Evolutionary conservation across 2,329 filamentous ascomycete genomes (phyloP), one percentile per base, ranked within the genome.

Genomic region (Sporothrix protearum): DNA sequence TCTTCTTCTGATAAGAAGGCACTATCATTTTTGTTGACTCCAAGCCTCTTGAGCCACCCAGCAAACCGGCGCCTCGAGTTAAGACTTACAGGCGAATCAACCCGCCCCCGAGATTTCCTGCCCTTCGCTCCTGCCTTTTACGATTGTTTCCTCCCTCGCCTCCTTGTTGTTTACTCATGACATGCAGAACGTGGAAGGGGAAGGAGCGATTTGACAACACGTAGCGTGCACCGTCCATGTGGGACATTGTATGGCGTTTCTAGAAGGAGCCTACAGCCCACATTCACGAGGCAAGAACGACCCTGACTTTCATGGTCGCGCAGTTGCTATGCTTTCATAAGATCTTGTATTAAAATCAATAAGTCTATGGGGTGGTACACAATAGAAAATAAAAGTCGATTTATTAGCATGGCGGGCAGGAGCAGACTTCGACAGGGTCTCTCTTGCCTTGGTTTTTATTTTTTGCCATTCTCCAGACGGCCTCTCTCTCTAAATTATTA

Each of bases 321-420:
- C 28, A 36, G 36, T 68, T 49, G 51, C 25, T 36, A 22, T 33
- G 5, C 39, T 68, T 71, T 63, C 66, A 49, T 55, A 61, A 64
- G 30, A 53, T 72, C 36, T 70, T 39, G 51, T 59, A 70, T 66
- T 70, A 69, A 68, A 70, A 51, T 64, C 30, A 9, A 33, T 42
- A 68, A 45, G 55, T 53, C 55, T 64, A 63, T 68, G 39, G 45
- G 42, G 42, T 10, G 28, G 30, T 69, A 69, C 57, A 47, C 36
- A 55, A 64, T 47, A 63, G 53, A 51, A 53, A 69, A 64, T 45
- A 22, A 16, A 55, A 47, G 67, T 57, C 67, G 51, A 57, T 69
- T 59, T 47, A 69, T 55, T 69, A 59, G 22, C 33, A 69, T 55
- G 67, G 33, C 51, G 16, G 67, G 36, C 49, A 53, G 19, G 30